Evolutionary conservation across 1,139 yeast genomes (phyloP).

Genomic region (Suhomyces maxii): DNA sequence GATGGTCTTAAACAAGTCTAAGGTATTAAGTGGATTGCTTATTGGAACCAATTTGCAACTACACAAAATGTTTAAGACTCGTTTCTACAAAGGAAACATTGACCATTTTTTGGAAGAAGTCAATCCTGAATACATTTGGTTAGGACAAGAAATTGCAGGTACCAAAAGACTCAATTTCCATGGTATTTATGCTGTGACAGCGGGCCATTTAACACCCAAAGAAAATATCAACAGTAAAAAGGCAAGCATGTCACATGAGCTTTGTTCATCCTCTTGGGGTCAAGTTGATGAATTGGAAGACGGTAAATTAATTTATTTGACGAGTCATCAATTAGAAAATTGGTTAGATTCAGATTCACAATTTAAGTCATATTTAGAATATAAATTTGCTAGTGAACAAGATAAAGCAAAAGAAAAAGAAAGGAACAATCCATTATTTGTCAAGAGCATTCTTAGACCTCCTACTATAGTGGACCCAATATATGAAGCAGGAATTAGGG

Average conservation of each 20-base stretch:
- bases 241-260: slow-evolving; percentile 27
- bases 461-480: slow-evolving; percentile 19
- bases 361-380: slow-evolving; percentile 17
- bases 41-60: slow-evolving; percentile 29
- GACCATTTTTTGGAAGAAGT: slow-evolving; percentile 11
- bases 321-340: slow-evolving; percentile 39
- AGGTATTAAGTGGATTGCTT: slow-evolving; percentile 29
- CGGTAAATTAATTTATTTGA: slow-evolving; percentile 28
- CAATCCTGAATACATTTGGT: slow-evolving; percentile 33
- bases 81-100: slow-evolving; percentile 17
- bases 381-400: slow-evolving; percentile 15
- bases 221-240: slow-evolving; percentile 19
- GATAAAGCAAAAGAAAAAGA: not conserved
- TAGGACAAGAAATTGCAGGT: slow-evolving; percentile 38
- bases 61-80: slow-evolving; percentile 22
- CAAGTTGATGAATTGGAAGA: slow-evolving; percentile 31
- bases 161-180: slow-evolving; percentile 25
- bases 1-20: slow-evolving; percentile 30
- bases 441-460: slow-evolving; percentile 26
- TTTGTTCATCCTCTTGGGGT: slow-evolving; percentile 44
- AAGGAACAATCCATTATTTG: slow-evolving; percentile 19
- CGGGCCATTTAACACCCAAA: slow-evolving; percentile 36
- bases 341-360: slow-evolving; percentile 17
- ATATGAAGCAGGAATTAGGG: slow-evolving; percentile 18
- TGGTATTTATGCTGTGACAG: slow-evolving; percentile 27